These are phyloP conservation scores for Achaetomiella virescens DNA, from an alignment of 495 filamentous ascomycete species.

Conservation along the genomic window DNA sequence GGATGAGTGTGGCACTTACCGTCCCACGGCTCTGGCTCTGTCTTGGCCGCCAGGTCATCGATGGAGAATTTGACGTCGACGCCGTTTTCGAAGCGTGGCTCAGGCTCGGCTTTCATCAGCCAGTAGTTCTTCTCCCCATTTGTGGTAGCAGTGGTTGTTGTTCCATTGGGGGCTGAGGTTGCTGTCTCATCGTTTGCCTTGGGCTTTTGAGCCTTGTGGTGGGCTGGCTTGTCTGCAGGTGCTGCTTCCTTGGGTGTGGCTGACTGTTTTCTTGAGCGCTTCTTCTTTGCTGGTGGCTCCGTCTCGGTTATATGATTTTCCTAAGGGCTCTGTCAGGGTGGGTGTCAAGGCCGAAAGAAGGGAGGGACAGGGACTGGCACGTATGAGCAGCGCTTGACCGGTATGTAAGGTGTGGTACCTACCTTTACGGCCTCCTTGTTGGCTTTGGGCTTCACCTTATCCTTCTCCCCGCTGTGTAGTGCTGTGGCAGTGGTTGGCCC, in stretches of 20 bases:
- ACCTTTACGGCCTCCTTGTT: too few species aligned
- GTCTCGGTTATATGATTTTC: background rate
- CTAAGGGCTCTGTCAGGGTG: background rate
- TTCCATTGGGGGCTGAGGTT: background rate
- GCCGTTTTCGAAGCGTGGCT: constrained; percentile 77
- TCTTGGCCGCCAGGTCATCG: constrained; percentile 69
- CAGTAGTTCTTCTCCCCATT: constrained; percentile 57
- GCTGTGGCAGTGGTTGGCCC: background rate
- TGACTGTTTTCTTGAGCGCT: constrained; percentile 4
- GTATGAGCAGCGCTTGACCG: too few species aligned
- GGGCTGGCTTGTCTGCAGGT: background rate
- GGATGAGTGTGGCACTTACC: constrained; percentile 41
- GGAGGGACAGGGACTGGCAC: too few species aligned
- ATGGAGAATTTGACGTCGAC: constrained; percentile 90
- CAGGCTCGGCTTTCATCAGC: constrained; percentile 95
- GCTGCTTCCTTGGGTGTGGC: background rate
- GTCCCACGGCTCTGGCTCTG: constrained; percentile 81
- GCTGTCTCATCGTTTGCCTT: too few species aligned
- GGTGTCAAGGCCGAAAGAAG: background rate
- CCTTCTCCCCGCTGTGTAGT: background rate
- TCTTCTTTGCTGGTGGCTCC: constrained; percentile 8
- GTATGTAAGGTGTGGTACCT: too few species aligned
- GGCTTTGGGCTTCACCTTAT: background rate
- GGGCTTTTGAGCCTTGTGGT: background rate
- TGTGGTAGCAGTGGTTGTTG: background rate